Evolutionary conservation across 2,329 filamentous ascomycete species (phyloP), one percentile per base, ranked within the genome.

Genomic region (Phoma herbarum): DNA sequence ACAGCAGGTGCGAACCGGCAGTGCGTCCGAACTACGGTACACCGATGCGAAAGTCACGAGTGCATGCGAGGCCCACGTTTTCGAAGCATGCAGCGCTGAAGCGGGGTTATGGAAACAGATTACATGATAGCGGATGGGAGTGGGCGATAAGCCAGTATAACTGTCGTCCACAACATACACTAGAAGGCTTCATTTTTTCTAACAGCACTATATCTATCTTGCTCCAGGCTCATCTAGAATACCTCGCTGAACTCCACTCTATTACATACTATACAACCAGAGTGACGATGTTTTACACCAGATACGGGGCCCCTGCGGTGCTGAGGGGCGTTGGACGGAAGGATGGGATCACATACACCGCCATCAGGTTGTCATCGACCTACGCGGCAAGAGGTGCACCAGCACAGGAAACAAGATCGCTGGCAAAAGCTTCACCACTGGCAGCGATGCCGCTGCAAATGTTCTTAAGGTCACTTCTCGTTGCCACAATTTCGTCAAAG

Each of bases 401-500:
- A 28, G 52, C 25, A 28, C 47, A 64, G 20, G 53, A 59, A 12
- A 59, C 33, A 29, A 18, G 20, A 45, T 46, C 50, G 16, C 41
- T 42, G 20, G 20, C 31, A 45, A 59, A 43, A 16, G 45, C 56
- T 6, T 41, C 50, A 18, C 56, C 71, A 22, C 46, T 74, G 18
- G 60, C 71, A n/a, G 57, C 44, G 12, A 72, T 74, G 69, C 71
- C 72, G 18, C 62, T 66, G 7, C 47, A 53, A 9, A 74, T 73
- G 70, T 64, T 74, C 1, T 49, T 74, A 11, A 62, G 72, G 29
- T 74, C 72, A 28, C 63, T 74, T 8, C 65, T 73, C 35, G 74
- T 84, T 55, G 77, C 81, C 26, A 79, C 80, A 16, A 73, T 84
- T 14, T 84, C 81, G 0, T 84, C 82, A 2, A 79, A 79, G 55